Evolutionary conservation across 495 filamentous ascomycete species (phyloP).

Genomic region (Aspergillus indologenus): DNA sequence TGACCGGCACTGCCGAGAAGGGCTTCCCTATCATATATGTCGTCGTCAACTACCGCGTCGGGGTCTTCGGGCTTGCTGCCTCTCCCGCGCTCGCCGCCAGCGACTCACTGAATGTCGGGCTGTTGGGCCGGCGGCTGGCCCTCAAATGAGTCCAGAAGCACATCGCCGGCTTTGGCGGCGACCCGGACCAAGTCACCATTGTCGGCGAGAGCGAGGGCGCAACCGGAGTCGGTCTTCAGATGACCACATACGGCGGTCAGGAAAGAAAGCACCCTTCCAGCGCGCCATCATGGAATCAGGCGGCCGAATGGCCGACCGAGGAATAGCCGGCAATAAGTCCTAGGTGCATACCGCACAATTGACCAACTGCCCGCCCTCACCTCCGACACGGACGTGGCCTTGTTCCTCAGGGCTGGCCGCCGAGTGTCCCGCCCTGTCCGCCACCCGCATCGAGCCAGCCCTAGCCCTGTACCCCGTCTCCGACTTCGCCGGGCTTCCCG

Average conservation of each 20-base stretch:
- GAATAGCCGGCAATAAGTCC: not conserved
- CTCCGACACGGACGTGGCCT: not conserved
- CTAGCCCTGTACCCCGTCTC: not conserved
- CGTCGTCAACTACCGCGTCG: not conserved
- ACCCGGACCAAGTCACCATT: conserved; percentile 19
- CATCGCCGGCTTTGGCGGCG: conserved; percentile 35
- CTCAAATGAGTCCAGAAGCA: conserved; percentile 36
- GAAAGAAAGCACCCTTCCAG: conserved; percentile 19
- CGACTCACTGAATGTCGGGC: not conserved
- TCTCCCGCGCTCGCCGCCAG: not conserved
- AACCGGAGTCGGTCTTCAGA: conserved; percentile 17
- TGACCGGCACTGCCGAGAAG: not conserved
- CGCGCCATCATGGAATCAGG: conserved; percentile 30
- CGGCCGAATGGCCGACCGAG: not conserved
- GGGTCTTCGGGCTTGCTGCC: not conserved
- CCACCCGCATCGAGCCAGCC: not conserved
- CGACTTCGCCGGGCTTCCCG: not conserved
- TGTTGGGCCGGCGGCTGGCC: conserved; percentile 35
- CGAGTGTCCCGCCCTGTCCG: not conserved
- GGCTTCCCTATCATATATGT: not conserved
- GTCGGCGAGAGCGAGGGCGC: conserved; percentile 26
- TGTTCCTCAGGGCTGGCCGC: not conserved
- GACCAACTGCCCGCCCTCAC: not conserved
- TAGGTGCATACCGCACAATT: not conserved
- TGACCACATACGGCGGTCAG: conserved; percentile 12